phyloP scores from a whole-genome alignment of 2,329 filamentous ascomycete species.

The Aspergillus floridensis region DNA sequence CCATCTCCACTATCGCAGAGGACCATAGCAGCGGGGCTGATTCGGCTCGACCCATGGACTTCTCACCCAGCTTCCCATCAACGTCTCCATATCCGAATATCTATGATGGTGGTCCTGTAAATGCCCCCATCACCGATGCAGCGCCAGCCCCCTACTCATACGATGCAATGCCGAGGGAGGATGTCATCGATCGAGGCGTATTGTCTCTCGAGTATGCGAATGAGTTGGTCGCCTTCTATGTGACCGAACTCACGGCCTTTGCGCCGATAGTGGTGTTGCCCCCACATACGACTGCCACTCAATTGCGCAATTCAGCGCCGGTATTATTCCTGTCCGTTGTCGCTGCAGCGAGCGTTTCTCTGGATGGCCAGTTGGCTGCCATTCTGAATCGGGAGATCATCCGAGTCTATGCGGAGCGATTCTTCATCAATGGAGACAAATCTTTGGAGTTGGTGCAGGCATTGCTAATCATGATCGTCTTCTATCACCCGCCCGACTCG shows the following conservation, averaged over 20 bases:
- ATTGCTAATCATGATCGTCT: conserved; percentile 49
- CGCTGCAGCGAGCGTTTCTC: conserved; percentile 61
- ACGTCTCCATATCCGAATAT: conserved; percentile 19
- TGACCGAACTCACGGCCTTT: conserved; percentile 29
- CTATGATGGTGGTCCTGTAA: conserved; percentile 19
- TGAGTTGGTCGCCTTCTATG: conserved; percentile 32
- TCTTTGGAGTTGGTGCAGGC: conserved; percentile 53
- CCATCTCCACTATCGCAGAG: conserved; percentile 21
- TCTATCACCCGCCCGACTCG: conserved; percentile 50
- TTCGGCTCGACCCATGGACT: conserved; percentile 23
- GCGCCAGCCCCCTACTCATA: conserved; percentile 18
- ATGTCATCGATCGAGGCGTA: conserved; percentile 34
- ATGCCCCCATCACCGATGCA: conserved; percentile 21
- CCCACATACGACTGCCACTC: conserved; percentile 27
- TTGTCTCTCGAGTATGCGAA: conserved; percentile 32
- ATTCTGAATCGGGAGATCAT: conserved; percentile 50
- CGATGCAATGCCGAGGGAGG: conserved; percentile 19
- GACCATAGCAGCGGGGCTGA: conserved; percentile 21
- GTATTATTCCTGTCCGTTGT: conserved; percentile 70
- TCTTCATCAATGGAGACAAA: conserved; percentile 51
- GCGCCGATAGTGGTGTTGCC: conserved; percentile 33
- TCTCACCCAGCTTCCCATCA: conserved; percentile 24
- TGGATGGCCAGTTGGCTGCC: conserved; percentile 43
- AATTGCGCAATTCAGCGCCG: conserved; percentile 50
- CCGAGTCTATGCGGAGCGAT: conserved; percentile 48